phyloP scores from a whole-genome alignment of 2,329 filamentous ascomycete genomes.

The Ambrosiella xylebori region DNA sequence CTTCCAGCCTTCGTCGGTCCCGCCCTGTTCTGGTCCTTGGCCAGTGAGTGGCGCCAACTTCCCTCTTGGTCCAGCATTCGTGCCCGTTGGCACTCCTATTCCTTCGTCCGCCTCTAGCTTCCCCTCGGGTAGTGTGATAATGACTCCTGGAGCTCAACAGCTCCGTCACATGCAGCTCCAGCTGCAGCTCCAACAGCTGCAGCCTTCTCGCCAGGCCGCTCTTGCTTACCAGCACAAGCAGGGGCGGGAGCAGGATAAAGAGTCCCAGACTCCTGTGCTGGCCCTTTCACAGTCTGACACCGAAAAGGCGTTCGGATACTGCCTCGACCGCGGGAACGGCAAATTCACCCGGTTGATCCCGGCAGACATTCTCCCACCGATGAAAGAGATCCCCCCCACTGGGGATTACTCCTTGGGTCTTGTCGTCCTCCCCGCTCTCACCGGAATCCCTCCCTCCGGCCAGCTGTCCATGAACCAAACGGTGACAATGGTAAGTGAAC shows the following conservation, averaged over 20 bases:
- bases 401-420: constrained; percentile 26
- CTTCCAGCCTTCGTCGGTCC: neutral
- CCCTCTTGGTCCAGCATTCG: constrained; percentile 2
- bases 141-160: neutral
- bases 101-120: neutral
- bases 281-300: neutral
- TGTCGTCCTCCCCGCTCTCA: constrained; percentile 29
- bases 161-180: constrained; percentile 5
- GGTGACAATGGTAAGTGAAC: constrained; percentile 23
- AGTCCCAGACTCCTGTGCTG: neutral
- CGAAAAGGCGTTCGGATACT: constrained; percentile 28
- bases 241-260: neutral
- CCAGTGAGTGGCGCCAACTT: neutral
- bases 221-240: constrained; percentile 1
- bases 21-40: neutral
- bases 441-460: constrained; percentile 16
- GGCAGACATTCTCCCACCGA: constrained; percentile 32
- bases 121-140: neutral
- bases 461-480: constrained; percentile 23
- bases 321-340: constrained; percentile 35
- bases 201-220: neutral
- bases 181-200: constrained; percentile 4
- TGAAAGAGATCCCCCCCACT: constrained; percentile 26
- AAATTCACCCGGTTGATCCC: constrained; percentile 36
- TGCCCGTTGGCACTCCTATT: neutral